Conservation (phyloP, 768 basidiomycete species). For the Inosperma sp. region DNA sequence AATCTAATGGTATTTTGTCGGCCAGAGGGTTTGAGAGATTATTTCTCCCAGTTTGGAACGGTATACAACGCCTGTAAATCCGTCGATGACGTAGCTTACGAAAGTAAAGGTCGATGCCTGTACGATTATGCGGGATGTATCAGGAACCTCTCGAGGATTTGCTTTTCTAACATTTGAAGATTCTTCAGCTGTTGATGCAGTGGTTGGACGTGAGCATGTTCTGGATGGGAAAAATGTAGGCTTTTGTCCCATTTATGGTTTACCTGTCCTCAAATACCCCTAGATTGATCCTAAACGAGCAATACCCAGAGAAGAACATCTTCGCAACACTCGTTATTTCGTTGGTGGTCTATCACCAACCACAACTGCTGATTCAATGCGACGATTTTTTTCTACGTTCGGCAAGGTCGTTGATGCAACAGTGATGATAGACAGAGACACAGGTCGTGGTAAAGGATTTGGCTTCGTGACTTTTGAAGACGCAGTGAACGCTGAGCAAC, state of each 20-base stretch:
- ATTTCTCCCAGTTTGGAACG: slow-evolving; percentile 80
- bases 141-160: slow-evolving; percentile 74
- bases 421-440: slow-evolving; percentile 80
- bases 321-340: slow-evolving; percentile 73
- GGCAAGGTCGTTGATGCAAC: slow-evolving; percentile 82
- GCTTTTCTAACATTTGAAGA: slow-evolving; percentile 83
- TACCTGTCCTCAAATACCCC: background rate
- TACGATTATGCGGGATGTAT: slow-evolving; percentile 81
- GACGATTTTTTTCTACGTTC: slow-evolving; percentile 62
- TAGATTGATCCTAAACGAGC: slow-evolving; percentile 89
- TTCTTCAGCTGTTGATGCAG: slow-evolving; percentile 54
- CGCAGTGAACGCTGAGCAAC: slow-evolving; percentile 55
- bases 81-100: slow-evolving; percentile 4
- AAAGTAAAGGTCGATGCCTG: slow-evolving; percentile 62
- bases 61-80: slow-evolving; percentile 29
- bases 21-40: slow-evolving; percentile 58
- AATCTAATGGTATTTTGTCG: slow-evolving; percentile 29
- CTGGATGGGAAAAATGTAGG: slow-evolving; percentile 75
- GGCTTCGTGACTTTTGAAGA: slow-evolving; percentile 83
- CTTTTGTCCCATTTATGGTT: slow-evolving; percentile 4
- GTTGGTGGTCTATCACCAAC: slow-evolving; percentile 69
- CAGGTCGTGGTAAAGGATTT: slow-evolving; percentile 73
- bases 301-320: slow-evolving; percentile 77
- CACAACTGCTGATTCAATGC: slow-evolving; percentile 69
- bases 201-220: slow-evolving; percentile 61